Percentiles rank a stretch among this genome's conserved stretches.
phyloP scores from a whole-genome alignment of 176 grass and related monocot genomes.

The Cenchrus purpureus region DNA sequence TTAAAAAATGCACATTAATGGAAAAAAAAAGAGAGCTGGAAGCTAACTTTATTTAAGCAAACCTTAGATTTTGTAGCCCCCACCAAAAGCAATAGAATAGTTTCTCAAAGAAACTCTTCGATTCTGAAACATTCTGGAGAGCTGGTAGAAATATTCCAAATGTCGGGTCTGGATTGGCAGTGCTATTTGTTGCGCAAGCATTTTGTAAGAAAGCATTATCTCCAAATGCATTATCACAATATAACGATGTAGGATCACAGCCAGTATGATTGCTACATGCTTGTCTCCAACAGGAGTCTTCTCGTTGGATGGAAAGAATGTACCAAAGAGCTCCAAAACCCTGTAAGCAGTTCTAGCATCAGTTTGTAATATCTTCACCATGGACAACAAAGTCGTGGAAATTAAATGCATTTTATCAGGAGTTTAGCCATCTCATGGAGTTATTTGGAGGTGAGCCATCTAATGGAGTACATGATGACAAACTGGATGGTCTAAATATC shows the following conservation, averaged over 20 bases:
- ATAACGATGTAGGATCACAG: conserved; percentile 53
- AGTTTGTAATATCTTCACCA: conserved; percentile 34
- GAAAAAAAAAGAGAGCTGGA: neutral
- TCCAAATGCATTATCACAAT: conserved; percentile 46
- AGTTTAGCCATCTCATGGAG: conserved; percentile 26
- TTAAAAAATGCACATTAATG: neutral
- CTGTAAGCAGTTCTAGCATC: conserved; percentile 49
- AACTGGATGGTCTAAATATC: neutral
- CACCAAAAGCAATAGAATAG: conserved; percentile 99
- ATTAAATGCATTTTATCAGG: conserved; percentile 12
- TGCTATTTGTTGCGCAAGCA: conserved; percentile 45
- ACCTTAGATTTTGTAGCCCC: conserved; percentile 97
- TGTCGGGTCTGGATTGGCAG: conserved; percentile 24
- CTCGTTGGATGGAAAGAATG: conserved; percentile 78
- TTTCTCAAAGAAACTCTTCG: conserved; percentile 82
- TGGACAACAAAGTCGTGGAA: neutral
- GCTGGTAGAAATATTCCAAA: conserved; percentile 81
- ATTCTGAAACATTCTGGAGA: conserved; percentile 64
- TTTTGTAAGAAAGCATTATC: conserved; percentile 50
- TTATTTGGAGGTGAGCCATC: conserved; percentile 12
- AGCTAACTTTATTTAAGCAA: conserved; percentile 21
- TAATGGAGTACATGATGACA: neutral
- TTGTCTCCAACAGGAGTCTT: conserved; percentile 76
- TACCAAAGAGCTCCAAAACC: conserved; percentile 95
- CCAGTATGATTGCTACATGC: conserved; percentile 41